phyloP scores from a whole-genome alignment of 805 yeast genomes.

The Sungouiella blattae region DNA sequence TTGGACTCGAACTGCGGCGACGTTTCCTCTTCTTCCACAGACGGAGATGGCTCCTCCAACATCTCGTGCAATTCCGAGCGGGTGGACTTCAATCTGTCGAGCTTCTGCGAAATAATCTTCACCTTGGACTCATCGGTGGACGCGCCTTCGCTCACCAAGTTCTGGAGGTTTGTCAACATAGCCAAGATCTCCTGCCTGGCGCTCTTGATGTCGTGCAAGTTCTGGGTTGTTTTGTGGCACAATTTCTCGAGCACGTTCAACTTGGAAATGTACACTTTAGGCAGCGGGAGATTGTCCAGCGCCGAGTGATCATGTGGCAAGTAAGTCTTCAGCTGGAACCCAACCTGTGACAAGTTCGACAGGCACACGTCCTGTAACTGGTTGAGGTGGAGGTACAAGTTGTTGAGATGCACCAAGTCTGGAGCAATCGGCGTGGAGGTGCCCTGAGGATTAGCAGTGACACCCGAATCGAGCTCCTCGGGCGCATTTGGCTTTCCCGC shows the following conservation, averaged over 20 bases:
- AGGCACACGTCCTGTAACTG: constrained; percentile 14
- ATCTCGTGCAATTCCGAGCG: constrained; percentile 31
- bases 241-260: constrained; percentile 37
- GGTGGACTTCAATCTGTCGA: constrained; percentile 24
- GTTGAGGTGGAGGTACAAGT: constrained; percentile 25
- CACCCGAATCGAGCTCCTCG: background rate
- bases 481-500: constrained; percentile 7
- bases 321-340: constrained; percentile 34
- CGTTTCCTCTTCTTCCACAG: constrained; percentile 2
- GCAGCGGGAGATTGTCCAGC: constrained; percentile 37
- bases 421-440: constrained; percentile 18
- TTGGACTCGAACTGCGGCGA: constrained; percentile 25
- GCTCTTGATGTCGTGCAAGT: constrained; percentile 28
- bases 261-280: constrained; percentile 32
- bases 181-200: constrained; percentile 24
- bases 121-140: constrained; percentile 33
- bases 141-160: constrained; percentile 22
- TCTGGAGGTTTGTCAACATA: constrained; percentile 23
- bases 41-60: constrained; percentile 18
- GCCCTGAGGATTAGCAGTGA: too few species aligned
- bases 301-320: constrained; percentile 31
- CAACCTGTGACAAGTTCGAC: constrained; percentile 36
- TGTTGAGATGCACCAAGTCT: constrained; percentile 32
- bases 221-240: constrained; percentile 29
- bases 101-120: constrained; percentile 25